phyloP scores from a whole-genome alignment of 495 filamentous ascomycete genomes.

The Pyrenopolyporus hunteri region DNA sequence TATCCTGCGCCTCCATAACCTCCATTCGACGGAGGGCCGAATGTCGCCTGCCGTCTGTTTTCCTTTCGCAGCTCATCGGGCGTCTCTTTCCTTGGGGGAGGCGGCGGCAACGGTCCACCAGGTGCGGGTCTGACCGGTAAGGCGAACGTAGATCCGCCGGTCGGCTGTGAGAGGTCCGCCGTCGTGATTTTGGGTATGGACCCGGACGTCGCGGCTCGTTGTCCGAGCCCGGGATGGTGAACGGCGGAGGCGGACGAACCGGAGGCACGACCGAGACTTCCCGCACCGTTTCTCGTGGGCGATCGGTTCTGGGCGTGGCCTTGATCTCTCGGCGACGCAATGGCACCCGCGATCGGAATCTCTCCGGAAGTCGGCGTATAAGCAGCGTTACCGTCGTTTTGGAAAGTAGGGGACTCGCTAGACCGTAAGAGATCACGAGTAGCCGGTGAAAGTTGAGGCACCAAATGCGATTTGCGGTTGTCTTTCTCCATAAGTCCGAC shows the following conservation, averaged over 20 bases:
- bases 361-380: slow-evolving; percentile 69
- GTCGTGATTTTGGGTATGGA: slow-evolving; percentile 49
- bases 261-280: slow-evolving; percentile 51
- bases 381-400: slow-evolving; percentile 42
- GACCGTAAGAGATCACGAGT: slow-evolving; percentile 63
- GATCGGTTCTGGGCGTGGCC: slow-evolving; percentile 49
- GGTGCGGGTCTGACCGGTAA: slow-evolving; percentile 57
- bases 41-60: slow-evolving; percentile 48
- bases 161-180: slow-evolving; percentile 37
- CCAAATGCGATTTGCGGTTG: slow-evolving; percentile 90
- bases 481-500: slow-evolving; percentile 87
- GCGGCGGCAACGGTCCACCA: slow-evolving; percentile 50
- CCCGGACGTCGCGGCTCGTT: slow-evolving; percentile 53
- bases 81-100: slow-evolving; percentile 53
- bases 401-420: slow-evolving; percentile 56
- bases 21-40: slow-evolving; percentile 47
- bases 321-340: slow-evolving; percentile 50
- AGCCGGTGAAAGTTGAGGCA: slow-evolving; percentile 65
- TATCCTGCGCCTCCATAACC: slow-evolving; percentile 41
- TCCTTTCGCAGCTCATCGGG: slow-evolving; percentile 48
- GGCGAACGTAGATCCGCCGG: slow-evolving; percentile 47
- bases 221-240: slow-evolving; percentile 59
- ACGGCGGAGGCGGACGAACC: slow-evolving; percentile 43
- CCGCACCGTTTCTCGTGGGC: slow-evolving; percentile 48
- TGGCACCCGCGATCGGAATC: slow-evolving; percentile 66